A percentile compares a stretch with the other conserved stretches of the same genome.
These are phyloP conservation scores for Penicillium sclerotigenum DNA, from an alignment of 2,329 filamentous ascomycete species.

Conservation along the genomic window DNA sequence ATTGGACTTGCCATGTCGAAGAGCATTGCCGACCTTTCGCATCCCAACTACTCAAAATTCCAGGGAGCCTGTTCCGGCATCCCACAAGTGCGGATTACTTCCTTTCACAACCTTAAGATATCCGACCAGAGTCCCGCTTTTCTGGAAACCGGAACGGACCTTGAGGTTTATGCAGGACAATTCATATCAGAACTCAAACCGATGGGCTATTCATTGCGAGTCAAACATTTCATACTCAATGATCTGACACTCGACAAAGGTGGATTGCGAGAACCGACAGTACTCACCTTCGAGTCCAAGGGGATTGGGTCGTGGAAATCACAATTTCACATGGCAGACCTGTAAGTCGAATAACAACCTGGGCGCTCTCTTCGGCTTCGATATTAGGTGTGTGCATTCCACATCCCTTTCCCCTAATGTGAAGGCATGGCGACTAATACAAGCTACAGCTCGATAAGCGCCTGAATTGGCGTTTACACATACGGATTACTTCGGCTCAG, in stretches of 20 bases:
- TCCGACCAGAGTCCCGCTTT: neutral
- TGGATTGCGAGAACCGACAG: too few relatives aligned
- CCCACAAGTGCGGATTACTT: neutral
- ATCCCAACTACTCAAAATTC: neutral
- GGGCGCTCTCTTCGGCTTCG: slow-evolving; percentile 55
- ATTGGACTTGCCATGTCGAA: too few relatives aligned
- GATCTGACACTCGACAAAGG: too few relatives aligned
- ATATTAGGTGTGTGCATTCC: slow-evolving; percentile 53
- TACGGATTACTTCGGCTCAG: slow-evolving; percentile 54
- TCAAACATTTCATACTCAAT: neutral
- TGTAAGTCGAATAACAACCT: neutral
- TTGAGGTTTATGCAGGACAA: neutral
- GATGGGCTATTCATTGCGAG: neutral
- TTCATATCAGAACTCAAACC: neutral
- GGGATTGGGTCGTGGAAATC: neutral
- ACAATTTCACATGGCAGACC: neutral
- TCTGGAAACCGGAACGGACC: neutral
- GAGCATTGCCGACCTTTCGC: neutral
- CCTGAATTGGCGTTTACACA: slow-evolving; percentile 52
- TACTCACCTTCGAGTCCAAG: too few relatives aligned
- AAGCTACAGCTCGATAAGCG: slow-evolving; percentile 35
- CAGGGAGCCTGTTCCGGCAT: neutral
- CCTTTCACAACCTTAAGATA: neutral
- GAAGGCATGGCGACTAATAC: slow-evolving; percentile 4
- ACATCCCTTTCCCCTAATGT: slow-evolving; percentile 33